Evolutionary conservation across 225 moss, liverwort and hornwort species (phyloP), one percentile per base, ranked within the genome.

Genomic region (Polytrichum commune): DNA sequence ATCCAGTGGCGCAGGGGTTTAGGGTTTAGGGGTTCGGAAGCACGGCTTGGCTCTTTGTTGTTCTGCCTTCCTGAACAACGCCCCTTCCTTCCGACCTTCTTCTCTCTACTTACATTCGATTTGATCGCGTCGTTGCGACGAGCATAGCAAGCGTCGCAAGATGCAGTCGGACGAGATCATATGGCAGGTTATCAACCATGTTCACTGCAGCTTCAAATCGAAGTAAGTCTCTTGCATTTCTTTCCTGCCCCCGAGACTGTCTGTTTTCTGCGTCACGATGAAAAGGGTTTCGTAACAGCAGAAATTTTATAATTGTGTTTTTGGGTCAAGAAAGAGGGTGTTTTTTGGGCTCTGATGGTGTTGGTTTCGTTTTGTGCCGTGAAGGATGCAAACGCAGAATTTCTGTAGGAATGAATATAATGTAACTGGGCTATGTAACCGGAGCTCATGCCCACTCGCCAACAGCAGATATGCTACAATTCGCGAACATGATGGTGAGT

Each of bases 131-230:
- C 4, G 46, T 46, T 46, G 46, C 46, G 46, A 4, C 46, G 46
- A 38, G 58, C 24, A 58, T 23, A 22, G 22, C 6, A 58, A 58
- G 24, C 20, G 22, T 60, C 67, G 75, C 80, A 87, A 71, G 76
- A 98, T 98, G 97, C 97, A 98, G 90, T 92, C 92, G 72, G 96
- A 97, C 68, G 96, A 97, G 79, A 82, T 97, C 55, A 83, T 92
- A 77, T 97, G 97, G 94, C 92, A 94, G 90, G 89, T 94, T 63
- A 88, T 98, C 73, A 94, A 94, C 66, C 94, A 94, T 72, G 85
- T 83, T 19, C 95, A 85, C 71, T 94, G 97, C 94, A 98, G 97
- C 83, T 94, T 60, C 88, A 94, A 92, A 80, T 64, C 86, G 55
- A 98, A 91, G 97, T 98, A 79, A 85, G 94, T 82, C 55, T 55